Conservation (phyloP, 139 green algal species). For the Picochlorum sp. region DNA sequence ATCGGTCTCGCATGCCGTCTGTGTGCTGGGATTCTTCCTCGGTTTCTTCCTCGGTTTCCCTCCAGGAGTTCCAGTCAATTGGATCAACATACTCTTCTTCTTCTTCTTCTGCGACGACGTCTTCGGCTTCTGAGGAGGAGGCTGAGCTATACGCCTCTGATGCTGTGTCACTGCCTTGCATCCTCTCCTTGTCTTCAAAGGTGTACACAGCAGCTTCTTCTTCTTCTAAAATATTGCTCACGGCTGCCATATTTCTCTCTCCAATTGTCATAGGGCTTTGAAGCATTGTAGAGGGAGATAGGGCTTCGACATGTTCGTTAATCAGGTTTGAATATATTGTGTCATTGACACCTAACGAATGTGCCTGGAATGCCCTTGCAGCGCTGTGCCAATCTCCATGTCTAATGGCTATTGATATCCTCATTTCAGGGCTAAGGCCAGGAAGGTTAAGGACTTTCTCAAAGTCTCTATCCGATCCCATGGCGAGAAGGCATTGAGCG, state of each 20-base stretch:
- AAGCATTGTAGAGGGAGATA: neutral
- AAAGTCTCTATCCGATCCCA: slow-evolving; percentile 20
- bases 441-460: slow-evolving; percentile 27
- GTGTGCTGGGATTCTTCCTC: slow-evolving; percentile 16
- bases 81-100: slow-evolving; percentile 8
- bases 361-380: slow-evolving; percentile 25
- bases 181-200: slow-evolving; percentile 8
- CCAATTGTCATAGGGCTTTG: neutral
- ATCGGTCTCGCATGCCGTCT: too few species aligned
- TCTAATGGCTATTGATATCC: slow-evolving; percentile 33
- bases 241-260: slow-evolving; percentile 4
- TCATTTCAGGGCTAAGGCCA: slow-evolving; percentile 28
- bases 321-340: slow-evolving; percentile 1
- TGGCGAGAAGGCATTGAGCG: slow-evolving; percentile 39
- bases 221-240: slow-evolving; percentile 11
- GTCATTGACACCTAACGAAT: slow-evolving; percentile 26
- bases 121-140: neutral
- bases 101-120: neutral
- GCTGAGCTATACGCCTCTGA: neutral
- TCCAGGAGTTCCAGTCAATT: slow-evolving; percentile 23
- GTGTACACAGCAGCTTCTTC: neutral
- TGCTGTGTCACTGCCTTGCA: slow-evolving; percentile 41
- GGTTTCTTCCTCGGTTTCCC: neutral
- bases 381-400: slow-evolving; percentile 23
- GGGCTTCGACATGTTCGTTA: neutral